Evolutionary conservation across 2,329 filamentous ascomycete genomes (phyloP).

Genomic region (Verticillium tricorpus): DNA sequence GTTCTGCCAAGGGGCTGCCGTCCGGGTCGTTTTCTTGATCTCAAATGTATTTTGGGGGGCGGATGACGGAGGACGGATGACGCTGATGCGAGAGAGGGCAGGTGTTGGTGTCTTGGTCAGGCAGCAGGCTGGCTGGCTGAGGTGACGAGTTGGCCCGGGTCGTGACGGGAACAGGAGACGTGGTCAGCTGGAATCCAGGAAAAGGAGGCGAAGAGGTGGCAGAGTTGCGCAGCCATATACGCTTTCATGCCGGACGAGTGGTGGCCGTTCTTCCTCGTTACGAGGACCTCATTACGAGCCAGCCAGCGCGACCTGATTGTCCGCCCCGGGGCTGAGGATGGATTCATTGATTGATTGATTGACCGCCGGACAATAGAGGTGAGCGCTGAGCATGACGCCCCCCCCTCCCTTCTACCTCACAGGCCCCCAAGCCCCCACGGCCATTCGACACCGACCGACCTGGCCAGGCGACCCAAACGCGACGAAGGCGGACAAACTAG

Average conservation of each 20-base stretch:
- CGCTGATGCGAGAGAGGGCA: background rate
- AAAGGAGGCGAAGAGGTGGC: background rate
- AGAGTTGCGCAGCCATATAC: background rate
- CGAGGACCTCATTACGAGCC: background rate
- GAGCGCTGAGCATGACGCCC: too few species aligned
- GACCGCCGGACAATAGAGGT: background rate
- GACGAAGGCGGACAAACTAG: background rate
- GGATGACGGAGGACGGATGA: background rate
- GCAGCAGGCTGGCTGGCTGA: background rate
- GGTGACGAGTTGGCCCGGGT: background rate
- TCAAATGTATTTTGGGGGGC: background rate
- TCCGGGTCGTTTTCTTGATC: background rate
- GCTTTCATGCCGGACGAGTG: background rate
- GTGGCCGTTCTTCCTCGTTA: background rate
- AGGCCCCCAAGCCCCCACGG: background rate
- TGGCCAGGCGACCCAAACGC: background rate
- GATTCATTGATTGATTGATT: background rate
- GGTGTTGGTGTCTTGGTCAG: background rate
- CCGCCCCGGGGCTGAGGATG: background rate
- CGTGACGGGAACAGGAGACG: background rate
- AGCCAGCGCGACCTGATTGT: background rate
- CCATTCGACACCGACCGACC: background rate
- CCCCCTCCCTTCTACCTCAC: background rate
- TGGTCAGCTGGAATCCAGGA: background rate
- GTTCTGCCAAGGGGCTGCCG: background rate